These are phyloP conservation scores for Aegilops bicornis DNA, from an alignment of 176 grass and related monocot species.

Conservation along the genomic window DNA sequence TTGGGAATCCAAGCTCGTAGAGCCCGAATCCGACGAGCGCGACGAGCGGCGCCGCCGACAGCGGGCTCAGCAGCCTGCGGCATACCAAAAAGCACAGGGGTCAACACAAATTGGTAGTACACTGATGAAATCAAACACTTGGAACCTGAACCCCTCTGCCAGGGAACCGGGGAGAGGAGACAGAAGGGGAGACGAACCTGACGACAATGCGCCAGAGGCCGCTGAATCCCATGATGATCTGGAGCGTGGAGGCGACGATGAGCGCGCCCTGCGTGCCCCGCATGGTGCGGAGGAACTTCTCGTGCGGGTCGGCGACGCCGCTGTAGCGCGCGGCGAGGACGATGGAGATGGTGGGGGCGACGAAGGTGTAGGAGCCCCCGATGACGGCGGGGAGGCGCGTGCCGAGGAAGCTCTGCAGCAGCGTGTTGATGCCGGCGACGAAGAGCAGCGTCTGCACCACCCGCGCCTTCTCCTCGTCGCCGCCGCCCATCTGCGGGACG, in stretches of 20 bases:
- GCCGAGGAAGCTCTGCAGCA: slow-evolving; percentile 79
- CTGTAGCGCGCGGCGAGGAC: slow-evolving; percentile 67
- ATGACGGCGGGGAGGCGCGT: slow-evolving; percentile 88
- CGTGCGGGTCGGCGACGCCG: slow-evolving; percentile 66
- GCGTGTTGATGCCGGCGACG: slow-evolving; percentile 87
- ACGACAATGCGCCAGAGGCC: slow-evolving; percentile 79
- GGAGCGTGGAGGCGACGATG: slow-evolving; percentile 79
- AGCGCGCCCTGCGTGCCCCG: slow-evolving; percentile 86
- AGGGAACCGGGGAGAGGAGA: too few relatives aligned
- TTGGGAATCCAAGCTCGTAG: slow-evolving; percentile 86
- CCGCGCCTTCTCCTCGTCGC: slow-evolving; percentile 82
- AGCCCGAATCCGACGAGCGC: slow-evolving; percentile 80
- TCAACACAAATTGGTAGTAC: too few relatives aligned
- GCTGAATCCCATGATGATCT: slow-evolving; percentile 85
- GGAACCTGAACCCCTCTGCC: too few relatives aligned
- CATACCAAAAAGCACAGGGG: too few relatives aligned
- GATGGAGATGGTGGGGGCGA: slow-evolving; percentile 77
- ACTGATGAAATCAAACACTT: too few relatives aligned
- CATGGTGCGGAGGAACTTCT: slow-evolving; percentile 81
- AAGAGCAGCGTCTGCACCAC: slow-evolving; percentile 93
- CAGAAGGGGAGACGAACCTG: slow-evolving; percentile 35
- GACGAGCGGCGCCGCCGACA: slow-evolving; percentile 67
- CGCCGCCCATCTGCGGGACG: slow-evolving; percentile 80
- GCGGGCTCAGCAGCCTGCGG: slow-evolving; percentile 77
- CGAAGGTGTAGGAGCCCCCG: slow-evolving; percentile 84